Conservation (phyloP, 441 rosid genomes). For the Francoa sonchifolia region DNA sequence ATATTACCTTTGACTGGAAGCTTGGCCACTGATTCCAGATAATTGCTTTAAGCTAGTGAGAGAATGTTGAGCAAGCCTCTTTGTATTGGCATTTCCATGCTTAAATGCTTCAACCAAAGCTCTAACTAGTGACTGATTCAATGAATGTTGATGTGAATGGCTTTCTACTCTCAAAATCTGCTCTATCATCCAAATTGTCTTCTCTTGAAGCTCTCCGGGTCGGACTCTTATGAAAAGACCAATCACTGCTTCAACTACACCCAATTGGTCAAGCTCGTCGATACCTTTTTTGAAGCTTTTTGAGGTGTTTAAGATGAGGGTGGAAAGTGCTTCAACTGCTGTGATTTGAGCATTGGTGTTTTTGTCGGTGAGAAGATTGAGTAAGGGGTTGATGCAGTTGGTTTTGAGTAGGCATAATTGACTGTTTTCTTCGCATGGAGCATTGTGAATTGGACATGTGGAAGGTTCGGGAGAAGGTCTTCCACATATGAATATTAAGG, state of each 20-base stretch:
- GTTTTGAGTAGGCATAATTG: constrained; percentile 24
- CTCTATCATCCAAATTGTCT: constrained; percentile 26
- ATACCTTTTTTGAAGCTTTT: constrained; percentile 14
- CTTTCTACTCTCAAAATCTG: constrained; percentile 22
- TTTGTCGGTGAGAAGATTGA: constrained; percentile 17
- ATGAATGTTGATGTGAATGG: constrained; percentile 17
- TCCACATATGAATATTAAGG: constrained; percentile 17
- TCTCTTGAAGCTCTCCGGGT: constrained; percentile 29
- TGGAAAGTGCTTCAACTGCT: constrained; percentile 26
- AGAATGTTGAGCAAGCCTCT: constrained; percentile 25
- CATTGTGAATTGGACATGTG: constrained; percentile 23
- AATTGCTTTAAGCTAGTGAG: constrained; percentile 29
- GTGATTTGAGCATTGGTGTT: constrained; percentile 25
- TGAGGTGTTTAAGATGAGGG: constrained; percentile 21
- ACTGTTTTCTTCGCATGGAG: constrained; percentile 15
- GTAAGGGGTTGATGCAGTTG: constrained; percentile 25
- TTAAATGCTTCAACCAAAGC: constrained; percentile 10
- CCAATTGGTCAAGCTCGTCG: constrained; percentile 22
- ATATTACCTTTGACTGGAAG: constrained; percentile 9
- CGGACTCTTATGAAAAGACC: constrained; percentile 19
- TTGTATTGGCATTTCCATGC: constrained; percentile 23
- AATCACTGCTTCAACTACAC: constrained; percentile 13
- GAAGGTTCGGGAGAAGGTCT: constrained; percentile 16
- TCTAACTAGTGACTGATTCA: constrained; percentile 10
- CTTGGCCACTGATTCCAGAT: constrained; percentile 14